These are phyloP conservation scores for Heteromeles arbutifolia DNA, from an alignment of 306 rosid species.

Conservation along the genomic window DNA sequence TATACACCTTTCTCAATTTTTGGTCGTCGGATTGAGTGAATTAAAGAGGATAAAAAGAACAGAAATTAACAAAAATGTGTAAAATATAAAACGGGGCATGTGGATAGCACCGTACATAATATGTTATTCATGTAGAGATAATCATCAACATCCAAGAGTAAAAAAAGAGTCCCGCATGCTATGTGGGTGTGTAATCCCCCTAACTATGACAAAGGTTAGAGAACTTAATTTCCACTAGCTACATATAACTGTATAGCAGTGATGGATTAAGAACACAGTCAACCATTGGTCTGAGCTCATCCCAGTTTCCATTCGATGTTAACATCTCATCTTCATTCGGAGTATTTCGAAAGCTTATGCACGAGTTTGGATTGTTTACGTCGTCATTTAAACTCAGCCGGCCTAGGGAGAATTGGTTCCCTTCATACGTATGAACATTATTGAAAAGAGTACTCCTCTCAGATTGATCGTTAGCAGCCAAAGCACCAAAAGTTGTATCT, in stretches of 20 bases:
- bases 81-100: accelerated
- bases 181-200: background rate
- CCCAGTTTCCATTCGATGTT: slow-evolving; percentile 10
- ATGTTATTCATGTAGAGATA: background rate
- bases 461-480: background rate
- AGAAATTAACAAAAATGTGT: too few species aligned
- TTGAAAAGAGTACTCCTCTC: background rate
- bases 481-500: slow-evolving; percentile 4
- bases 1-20: too few species aligned
- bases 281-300: slow-evolving; percentile 18
- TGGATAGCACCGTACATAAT: too few species aligned
- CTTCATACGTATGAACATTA: background rate
- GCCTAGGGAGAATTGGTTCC: background rate
- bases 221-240: background rate
- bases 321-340: background rate
- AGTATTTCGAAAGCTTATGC: background rate
- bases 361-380: slow-evolving; percentile 2
- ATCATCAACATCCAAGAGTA: background rate
- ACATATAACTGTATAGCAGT: background rate
- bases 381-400: slow-evolving; percentile 8
- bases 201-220: background rate
- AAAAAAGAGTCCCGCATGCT: background rate
- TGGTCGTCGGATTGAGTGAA: too few species aligned
- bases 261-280: slow-evolving; percentile 17
- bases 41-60: too few species aligned